Evolutionary conservation across 176 grass and related monocot genomes (phyloP), one percentile per base, ranked within the genome.

Genomic region (Musa schizocarpa): DNA sequence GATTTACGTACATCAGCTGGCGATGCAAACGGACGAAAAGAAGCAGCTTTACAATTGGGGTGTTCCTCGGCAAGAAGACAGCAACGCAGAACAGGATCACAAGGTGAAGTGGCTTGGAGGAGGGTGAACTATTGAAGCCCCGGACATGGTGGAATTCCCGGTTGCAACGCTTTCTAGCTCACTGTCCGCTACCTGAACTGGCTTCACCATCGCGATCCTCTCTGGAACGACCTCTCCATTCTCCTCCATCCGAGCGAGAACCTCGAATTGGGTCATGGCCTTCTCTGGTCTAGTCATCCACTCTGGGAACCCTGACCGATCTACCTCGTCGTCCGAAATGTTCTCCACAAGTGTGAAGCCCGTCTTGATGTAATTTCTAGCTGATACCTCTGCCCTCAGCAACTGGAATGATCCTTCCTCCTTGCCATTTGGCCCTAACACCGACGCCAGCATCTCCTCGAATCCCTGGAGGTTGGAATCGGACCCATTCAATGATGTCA

Each of bases 301-400:
- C 68, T 81, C 77, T 0, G 94, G 88, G 54, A 84, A 82, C 13
- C 51, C 34, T 3, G 83, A 88, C 88, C 86, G 87, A 52, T 93
- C 76, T 11, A 77, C 81, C 43, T 97, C 84, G 26, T 81, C 86
- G 3, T 89, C 90, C 22, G 65, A 52, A 58, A 92, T 69, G 71
- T 24, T 79, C 80, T 83, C 89, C 82, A 88, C 87, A 19, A 91
- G 76, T 1, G 73, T 59, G 20, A 90, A 97, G 0, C 76, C 88
- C 83, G 90, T 97, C 83, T 97, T 97, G 43, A 97, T 79, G 63
- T 97, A 93, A 13, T 82, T 93, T 74, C 92, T 86, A 0, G 90
- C 90, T 0, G 90, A 85, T 16, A 89, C 90, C 13, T 82, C 79
- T 1, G 84, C 90, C 58, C 85, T 87, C 55, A 91, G 54, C 74